Evolutionary conservation across 306 rosid genomes (phyloP), one percentile per base, ranked within the genome.

Genomic region (Vigna mungo): DNA sequence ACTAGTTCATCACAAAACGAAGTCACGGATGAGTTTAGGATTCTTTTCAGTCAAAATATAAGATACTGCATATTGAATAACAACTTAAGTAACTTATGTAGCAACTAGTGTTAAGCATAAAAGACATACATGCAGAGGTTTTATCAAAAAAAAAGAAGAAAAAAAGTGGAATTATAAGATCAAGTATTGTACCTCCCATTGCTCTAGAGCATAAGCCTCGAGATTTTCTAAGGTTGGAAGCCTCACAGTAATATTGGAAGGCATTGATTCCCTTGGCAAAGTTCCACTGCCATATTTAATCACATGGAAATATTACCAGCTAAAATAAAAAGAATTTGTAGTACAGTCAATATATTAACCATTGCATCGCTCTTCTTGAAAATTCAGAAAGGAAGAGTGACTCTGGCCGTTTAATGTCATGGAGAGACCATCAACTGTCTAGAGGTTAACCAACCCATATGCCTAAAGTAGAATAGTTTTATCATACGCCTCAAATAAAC

Each of bases 221-320:
- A 95, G 95, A 20, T 92, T 93, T 83, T 89, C 97, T 53, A 79
- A 75, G 85, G 88, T 92, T 52, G 94, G 97, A 61, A 90, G 97
- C 85, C 93, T 90, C 83, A 83, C 98, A 37, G 97, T 89, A 47
- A 90, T 79, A 83, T 88, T 88, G 65, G 93, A 82, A 82, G 97
- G 91, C 97, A 95, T 92, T 34, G 97, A 89, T 82, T 95, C 94
- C 90, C 98, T 86, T 3, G 97, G 97, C 87, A 95, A 90, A 86
- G 89, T 94, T 82, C 91, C 98, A 63, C 98, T 95, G 90, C 87
- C 80, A 70, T 9, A 58, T 74, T 71, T 75, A 84, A 88, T 72
- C 70, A 65, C 71, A 68, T 4, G 68, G 65, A 82, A 80, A 83
- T 68, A 76, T 81, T 77, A 83, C 79, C 55, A 63, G 70, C 36